Evolutionary conservation across 2,329 filamentous ascomycete species (phyloP), one percentile per base, ranked within the genome.

Genomic region (Xylaria sp.): DNA sequence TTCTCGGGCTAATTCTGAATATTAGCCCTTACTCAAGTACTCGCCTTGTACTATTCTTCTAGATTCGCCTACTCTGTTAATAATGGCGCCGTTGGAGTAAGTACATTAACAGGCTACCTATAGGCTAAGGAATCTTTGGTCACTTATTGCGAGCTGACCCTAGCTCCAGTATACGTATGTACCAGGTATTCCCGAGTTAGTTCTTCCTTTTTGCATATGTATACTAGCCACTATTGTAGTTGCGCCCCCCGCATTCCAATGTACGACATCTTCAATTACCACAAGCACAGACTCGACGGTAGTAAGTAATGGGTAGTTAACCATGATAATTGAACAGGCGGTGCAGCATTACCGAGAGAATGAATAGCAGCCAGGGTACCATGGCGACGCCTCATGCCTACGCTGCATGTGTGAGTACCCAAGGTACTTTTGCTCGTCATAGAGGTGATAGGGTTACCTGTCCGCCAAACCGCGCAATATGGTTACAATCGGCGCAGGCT

Each of bases 1-100:
- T 15, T 57, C 61, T 13, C 58, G 70, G 74, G 63, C 69, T 77
- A 78, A 78, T 77, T 74, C 74, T 72, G 74, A 66, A 25, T 50
- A 55, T n/a, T 41, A 28, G 25, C 25, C 15, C 15, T 54, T 37
- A n/a, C 23, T 12, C 32, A 57, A 59, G 63, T 57, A 62, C 58
- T 46, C 20, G 57, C 20, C 25, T 41, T 28, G 23, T 46, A 46
- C n/a, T 28, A 28, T 28, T 28, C 2, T 15, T 15, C 55, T 39
- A 44, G 55, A 28, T 20, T 10, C 63, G 44, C 46, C 55, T 37
- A 60, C 28, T 28, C 39, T 28, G 41, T 52, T 62, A n/a, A 66
- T 55, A 46, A 66, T 63, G 52, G 15, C 15, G 15, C 18, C 18
- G 50, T 59, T 55, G 57, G 54, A 59, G 62, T 58, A 65, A 10